Evolutionary conservation across 2,329 filamentous ascomycete species (phyloP).

Genomic region (Aspergillus pseudoterreus): DNA sequence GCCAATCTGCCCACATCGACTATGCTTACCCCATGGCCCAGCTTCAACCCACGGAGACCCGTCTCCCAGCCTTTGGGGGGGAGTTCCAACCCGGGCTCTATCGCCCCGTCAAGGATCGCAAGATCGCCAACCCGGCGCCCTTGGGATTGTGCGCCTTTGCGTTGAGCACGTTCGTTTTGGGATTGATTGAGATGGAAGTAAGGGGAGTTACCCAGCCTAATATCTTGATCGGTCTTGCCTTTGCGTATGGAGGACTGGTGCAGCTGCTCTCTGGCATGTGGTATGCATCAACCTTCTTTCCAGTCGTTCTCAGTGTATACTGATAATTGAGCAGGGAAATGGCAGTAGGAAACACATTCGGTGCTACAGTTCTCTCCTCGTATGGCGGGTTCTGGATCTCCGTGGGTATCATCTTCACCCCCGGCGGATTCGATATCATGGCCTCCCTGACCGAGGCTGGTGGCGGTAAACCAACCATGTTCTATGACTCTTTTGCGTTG

Average conservation of each 20-base stretch:
- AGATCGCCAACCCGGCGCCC: slow-evolving; percentile 76
- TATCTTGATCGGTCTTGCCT: slow-evolving; percentile 67
- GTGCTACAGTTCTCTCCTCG: slow-evolving; percentile 74
- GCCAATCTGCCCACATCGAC: slow-evolving; percentile 42
- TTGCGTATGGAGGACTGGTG: slow-evolving; percentile 73
- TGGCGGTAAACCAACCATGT: slow-evolving; percentile 34
- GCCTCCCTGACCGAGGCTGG: slow-evolving; percentile 30
- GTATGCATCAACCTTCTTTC: slow-evolving; percentile 44
- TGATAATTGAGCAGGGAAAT: slow-evolving; percentile 62
- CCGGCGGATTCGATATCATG: slow-evolving; percentile 60
- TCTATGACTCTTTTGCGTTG: slow-evolving; percentile 64
- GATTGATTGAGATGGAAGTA: slow-evolving; percentile 66
- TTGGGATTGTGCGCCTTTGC: slow-evolving; percentile 76
- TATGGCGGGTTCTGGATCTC: slow-evolving; percentile 83
- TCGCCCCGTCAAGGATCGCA: slow-evolving; percentile 61
- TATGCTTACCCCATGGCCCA: slow-evolving; percentile 46
- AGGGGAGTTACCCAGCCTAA: slow-evolving; percentile 59
- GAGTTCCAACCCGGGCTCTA: slow-evolving; percentile 69
- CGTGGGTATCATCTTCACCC: slow-evolving; percentile 69
- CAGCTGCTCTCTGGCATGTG: slow-evolving; percentile 84
- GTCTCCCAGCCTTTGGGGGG: slow-evolving; percentile 63
- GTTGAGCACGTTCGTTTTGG: slow-evolving; percentile 77
- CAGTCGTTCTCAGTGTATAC: background rate
- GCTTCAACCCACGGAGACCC: slow-evolving; percentile 41
- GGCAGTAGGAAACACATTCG: slow-evolving; percentile 82